A percentile compares a stretch with the other conserved stretches of the same genome.
Conservation (phyloP, 2,329 filamentous ascomycete genomes). For the Aspergillus fumigatus region DNA sequence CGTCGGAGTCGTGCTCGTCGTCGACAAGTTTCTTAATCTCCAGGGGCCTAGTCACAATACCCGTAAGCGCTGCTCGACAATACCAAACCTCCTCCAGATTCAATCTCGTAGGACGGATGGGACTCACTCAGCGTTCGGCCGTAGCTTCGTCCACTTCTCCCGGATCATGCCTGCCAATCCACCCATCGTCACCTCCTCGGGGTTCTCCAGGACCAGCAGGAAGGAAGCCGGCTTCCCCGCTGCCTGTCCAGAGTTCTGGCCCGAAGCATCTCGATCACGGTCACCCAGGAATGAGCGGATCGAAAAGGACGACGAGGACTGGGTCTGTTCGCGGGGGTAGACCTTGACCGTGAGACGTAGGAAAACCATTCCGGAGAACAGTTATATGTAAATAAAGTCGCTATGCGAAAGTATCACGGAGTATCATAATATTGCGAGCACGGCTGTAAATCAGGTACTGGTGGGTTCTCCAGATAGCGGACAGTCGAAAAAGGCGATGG, state of each 20-base stretch:
- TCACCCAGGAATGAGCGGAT: slow-evolving; percentile 12
- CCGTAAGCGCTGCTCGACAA: slow-evolving; percentile 2
- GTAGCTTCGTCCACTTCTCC: slow-evolving; percentile 30
- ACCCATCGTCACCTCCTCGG: slow-evolving; percentile 28
- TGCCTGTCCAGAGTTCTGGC: slow-evolving; percentile 2
- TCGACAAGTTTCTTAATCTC: slow-evolving; percentile 37
- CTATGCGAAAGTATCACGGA: not conserved
- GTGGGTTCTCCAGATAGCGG: not conserved
- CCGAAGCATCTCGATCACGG: slow-evolving; percentile 11
- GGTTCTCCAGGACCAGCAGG: slow-evolving; percentile 26
- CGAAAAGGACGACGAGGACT: slow-evolving; percentile 8
- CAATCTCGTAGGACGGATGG: not conserved
- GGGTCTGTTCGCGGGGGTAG: slow-evolving; percentile 23
- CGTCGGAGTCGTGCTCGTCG: slow-evolving; percentile 27
- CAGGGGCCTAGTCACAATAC: slow-evolving; percentile 22
- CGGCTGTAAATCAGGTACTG: not conserved
- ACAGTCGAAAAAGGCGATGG: not conserved
- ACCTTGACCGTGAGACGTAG: slow-evolving; percentile 36
- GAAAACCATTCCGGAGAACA: slow-evolving; percentile 27
- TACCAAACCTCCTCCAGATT: not conserved
- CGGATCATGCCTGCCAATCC: slow-evolving; percentile 29
- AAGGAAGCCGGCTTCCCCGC: slow-evolving; percentile 24
- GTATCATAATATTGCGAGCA: not conserved
- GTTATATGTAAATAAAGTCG: not conserved
- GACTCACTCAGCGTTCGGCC: slow-evolving; percentile 31